A percentile compares a stretch with the other conserved stretches of the same genome.
These are phyloP conservation scores for Elaeis oleifera DNA, from an alignment of 202 grass and related monocot genomes.

Conservation along the genomic window DNA sequence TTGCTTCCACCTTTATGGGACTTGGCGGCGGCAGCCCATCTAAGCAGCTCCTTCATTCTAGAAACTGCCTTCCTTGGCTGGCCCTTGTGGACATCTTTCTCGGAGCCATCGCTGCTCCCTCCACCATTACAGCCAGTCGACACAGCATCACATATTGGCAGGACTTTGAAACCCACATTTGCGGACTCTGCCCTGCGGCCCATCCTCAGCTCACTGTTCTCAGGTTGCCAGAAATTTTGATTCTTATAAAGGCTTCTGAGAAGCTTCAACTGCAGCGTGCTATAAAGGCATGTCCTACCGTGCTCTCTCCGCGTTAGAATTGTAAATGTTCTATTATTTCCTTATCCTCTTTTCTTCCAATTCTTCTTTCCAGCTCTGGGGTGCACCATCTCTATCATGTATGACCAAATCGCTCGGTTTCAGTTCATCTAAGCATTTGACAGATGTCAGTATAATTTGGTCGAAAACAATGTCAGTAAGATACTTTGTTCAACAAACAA, in stretches of 20 bases:
- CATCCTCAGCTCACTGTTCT: constrained; percentile 14
- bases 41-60: constrained; percentile 73
- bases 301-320: background rate
- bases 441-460: too few relatives aligned
- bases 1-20: constrained; percentile 32
- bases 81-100: constrained; percentile 43
- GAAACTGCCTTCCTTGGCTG: constrained; percentile 25
- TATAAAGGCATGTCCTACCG: background rate
- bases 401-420: background rate
- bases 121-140: constrained; percentile 33
- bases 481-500: background rate
- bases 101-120: constrained; percentile 35
- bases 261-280: background rate
- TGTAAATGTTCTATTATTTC: background rate
- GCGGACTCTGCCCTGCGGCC: constrained; percentile 30
- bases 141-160: constrained; percentile 45
- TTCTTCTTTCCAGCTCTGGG: too few relatives aligned
- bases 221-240: background rate
- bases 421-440: background rate
- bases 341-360: background rate
- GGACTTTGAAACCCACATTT: constrained; percentile 58
- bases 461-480: too few relatives aligned
- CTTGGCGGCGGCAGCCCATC: constrained; percentile 39
- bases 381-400: too few relatives aligned
- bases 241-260: background rate